A percentile compares a stretch with the other conserved stretches of the same genome.
phyloP scores from a whole-genome alignment of 139 green algal genomes.

The Chlamydomonas sphaeroides region DNA sequence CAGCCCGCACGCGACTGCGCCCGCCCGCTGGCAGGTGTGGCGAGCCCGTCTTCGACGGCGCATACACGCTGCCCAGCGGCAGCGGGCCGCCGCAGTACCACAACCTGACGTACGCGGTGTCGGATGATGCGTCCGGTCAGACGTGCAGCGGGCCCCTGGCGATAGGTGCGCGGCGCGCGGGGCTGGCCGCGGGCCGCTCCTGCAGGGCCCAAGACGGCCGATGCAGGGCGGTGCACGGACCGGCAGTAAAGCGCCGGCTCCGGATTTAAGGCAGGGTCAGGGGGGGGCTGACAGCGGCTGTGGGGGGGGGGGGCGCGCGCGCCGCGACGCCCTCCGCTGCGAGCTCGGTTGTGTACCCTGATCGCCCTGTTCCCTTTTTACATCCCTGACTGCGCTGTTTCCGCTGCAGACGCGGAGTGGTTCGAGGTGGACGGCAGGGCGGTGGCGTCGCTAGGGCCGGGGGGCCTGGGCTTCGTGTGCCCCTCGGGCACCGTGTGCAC shows the following conservation, averaged over 20 bases:
- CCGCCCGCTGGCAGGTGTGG: constrained; percentile 45
- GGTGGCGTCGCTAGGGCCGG: constrained; percentile 4
- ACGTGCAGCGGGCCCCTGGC: constrained; percentile 50
- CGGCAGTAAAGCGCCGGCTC: too few species aligned
- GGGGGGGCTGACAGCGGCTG: too few species aligned
- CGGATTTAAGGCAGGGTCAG: too few species aligned
- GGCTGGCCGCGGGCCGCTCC: too few species aligned
- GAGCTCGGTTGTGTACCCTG: too few species aligned
- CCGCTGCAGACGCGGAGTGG: not conserved
- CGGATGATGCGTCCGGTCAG: not conserved
- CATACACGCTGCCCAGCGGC: not conserved
- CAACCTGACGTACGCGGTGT: constrained; percentile 48
- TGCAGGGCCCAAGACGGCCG: too few species aligned
- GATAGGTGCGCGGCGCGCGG: not conserved
- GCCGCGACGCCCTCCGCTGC: too few species aligned
- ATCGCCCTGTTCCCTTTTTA: too few species aligned
- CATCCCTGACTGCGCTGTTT: too few species aligned
- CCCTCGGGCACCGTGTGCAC: constrained; percentile 51
- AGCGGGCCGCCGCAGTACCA: not conserved
- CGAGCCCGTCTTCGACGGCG: not conserved
- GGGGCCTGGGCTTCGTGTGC: constrained; percentile 1
- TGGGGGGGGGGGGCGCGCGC: too few species aligned
- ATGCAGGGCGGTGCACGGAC: too few species aligned
- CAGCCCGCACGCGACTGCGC: too few species aligned
- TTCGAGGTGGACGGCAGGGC: not conserved